Percentiles rank a stretch among this genome's conserved stretches.
These are phyloP conservation scores for Stentor coeruleus DNA, from an alignment of 73 alveolate species.

Conservation along the genomic window DNA sequence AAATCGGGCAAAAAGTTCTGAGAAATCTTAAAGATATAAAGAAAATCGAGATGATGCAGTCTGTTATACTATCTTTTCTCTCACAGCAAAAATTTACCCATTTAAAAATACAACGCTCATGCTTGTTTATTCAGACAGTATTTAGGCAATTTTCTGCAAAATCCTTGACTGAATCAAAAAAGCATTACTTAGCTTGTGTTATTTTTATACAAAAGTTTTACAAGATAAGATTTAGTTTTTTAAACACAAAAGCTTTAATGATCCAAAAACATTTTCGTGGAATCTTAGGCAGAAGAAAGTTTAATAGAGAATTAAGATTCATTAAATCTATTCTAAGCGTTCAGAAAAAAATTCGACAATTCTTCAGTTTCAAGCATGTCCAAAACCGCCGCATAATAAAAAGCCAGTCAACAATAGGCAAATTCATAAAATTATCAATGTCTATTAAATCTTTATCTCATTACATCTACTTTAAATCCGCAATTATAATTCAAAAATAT, in stretches of 20 bases:
- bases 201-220: not conserved
- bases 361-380: not conserved
- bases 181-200: not conserved
- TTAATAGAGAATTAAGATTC: not conserved
- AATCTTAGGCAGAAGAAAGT: not conserved
- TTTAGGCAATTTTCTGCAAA: not conserved
- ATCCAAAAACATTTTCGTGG: not conserved
- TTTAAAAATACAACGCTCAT: not conserved
- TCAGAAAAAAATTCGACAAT: not conserved
- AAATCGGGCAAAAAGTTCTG: not conserved
- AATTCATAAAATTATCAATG: not conserved
- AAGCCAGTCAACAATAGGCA: not conserved
- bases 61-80: not conserved
- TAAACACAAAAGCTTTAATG: constrained; percentile 7
- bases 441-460: not conserved
- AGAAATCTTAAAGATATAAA: not conserved
- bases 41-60: not conserved
- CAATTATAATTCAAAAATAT: constrained; percentile 1
- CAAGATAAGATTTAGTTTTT: not conserved
- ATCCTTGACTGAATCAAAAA: not conserved
- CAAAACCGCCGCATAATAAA: not conserved
- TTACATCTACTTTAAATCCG: not conserved
- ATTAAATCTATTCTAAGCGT: constrained; percentile 5
- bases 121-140: not conserved
- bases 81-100: not conserved